These are phyloP conservation scores for Castanopsis chinensis DNA, from an alignment of 306 rosid genomes.

Conservation along the genomic window DNA sequence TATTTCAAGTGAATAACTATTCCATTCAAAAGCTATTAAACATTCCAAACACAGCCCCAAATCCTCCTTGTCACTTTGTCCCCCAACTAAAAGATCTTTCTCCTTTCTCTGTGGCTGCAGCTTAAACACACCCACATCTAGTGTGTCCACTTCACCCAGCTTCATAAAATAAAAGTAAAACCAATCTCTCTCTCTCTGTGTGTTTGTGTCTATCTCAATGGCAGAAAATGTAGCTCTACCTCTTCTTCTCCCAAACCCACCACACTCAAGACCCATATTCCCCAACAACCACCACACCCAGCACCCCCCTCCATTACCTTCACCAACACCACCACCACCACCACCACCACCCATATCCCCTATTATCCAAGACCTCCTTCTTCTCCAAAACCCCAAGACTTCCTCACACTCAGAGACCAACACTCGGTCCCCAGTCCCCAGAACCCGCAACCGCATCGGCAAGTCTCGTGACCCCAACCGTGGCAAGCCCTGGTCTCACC, in stretches of 20 bases:
- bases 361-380: conserved; percentile 45
- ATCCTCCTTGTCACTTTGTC: background rate
- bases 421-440: conserved; percentile 18
- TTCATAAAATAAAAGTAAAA: background rate
- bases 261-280: conserved; percentile 38
- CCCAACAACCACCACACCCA: conserved; percentile 29
- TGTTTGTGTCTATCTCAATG: conserved; percentile 20
- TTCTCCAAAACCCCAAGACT: conserved; percentile 14
- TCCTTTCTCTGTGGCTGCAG: background rate
- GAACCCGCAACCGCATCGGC: conserved; percentile 50
- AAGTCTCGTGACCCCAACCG: conserved; percentile 63
- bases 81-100: background rate
- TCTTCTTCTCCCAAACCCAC: conserved; percentile 56
- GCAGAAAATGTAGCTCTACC: conserved; percentile 56
- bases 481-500: conserved; percentile 78
- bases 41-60: too few relatives aligned
- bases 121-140: background rate
- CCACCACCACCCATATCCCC: conserved; percentile 40
- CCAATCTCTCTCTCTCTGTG: background rate
- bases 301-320: conserved; percentile 26
- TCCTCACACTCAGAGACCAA: background rate
- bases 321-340: conserved; percentile 41
- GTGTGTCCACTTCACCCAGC: background rate
- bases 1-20: too few relatives aligned
- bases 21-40: too few relatives aligned